These are phyloP conservation scores for Vicia sativa DNA, from an alignment of 306 rosid species.

Conservation along the genomic window DNA sequence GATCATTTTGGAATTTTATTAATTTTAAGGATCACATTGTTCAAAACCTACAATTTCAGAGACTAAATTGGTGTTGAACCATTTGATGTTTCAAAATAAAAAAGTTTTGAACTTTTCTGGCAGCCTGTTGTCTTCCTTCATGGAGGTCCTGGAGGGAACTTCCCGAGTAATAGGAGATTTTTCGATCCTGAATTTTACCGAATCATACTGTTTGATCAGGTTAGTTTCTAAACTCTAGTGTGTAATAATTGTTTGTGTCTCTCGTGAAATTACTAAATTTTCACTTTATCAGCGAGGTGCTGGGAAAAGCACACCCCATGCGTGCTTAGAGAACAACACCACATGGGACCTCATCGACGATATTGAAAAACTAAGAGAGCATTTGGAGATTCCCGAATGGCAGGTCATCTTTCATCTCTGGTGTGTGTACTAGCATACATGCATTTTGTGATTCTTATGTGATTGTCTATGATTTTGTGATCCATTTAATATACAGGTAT, in stretches of 20 bases:
- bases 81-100: not conserved
- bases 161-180: conserved; percentile 72
- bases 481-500: conserved; percentile 63
- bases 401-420: conserved; percentile 57
- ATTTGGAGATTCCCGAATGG: conserved; percentile 93
- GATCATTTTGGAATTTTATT: not conserved
- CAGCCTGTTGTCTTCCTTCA: conserved; percentile 92
- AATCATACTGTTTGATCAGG: conserved; percentile 91
- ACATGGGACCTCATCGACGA: conserved; percentile 91
- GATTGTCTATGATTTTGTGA: conserved; percentile 24
- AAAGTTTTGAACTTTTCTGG: conserved; percentile 22
- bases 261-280: conserved; percentile 28
- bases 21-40: not conserved
- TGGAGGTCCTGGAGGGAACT: conserved; percentile 99
- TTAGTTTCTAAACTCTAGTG: conserved; percentile 41
- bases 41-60: not conserved
- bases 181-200: conserved; percentile 87
- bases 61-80: not conserved
- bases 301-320: conserved; percentile 94
- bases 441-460: conserved; percentile 26
- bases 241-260: conserved; percentile 13
- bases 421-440: not conserved
- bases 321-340: conserved; percentile 89
- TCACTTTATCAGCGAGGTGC: conserved; percentile 73
- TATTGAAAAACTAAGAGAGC: conserved; percentile 86